Base-by-base conservation (phyloP, 192 early-diverging fungal species). In the Podila verticillata region DNA sequence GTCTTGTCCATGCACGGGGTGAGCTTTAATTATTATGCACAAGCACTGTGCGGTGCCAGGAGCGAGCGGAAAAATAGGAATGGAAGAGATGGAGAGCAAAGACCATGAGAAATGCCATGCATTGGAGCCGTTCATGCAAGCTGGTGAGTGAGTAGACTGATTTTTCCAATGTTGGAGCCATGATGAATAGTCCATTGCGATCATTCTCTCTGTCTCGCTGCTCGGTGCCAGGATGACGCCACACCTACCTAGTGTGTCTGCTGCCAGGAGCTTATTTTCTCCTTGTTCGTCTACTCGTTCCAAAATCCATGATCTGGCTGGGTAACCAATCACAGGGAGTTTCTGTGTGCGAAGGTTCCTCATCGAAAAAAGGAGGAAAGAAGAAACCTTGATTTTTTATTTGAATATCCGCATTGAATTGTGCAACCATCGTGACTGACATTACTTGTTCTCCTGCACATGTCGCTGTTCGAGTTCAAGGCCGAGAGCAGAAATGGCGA, bases 401-500 rank as follows among this genome's bases (percentile, higher is more conserved):
- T 44, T 44, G 39, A 44, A 44, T 44, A 44, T 15, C 39, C 15
- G 39, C 39, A 44, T 44, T 44, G 39, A 26, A 54, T 26, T 54
- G 51, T 54, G 51, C 17, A 1, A 54, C 51, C 51, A 54, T 24
- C 51, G 51, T 54, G 51, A 54, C 51, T 54, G 51, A 54, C 24
- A 54, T 54, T n/a, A 22, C 17, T 54, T 54, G 5, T 54, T 26
- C 20, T 26, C 22, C 15, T 22, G 1, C 22, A 24, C 51, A 61
- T 57, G 26, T 60, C n/a, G 30, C 26, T 39, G 54, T 56, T 65
- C n/a, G n/a, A n/a, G 54, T 67, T n/a, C n/a, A n/a, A n/a, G n/a
- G n/a, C n/a, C n/a, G n/a, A 7, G 20, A n/a, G 22, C 51, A 62
- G 35, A 63, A 66, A 78, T 78, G 67, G 74, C 74, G 74, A 70